A percentile compares a stretch with the other conserved stretches of the same genome.
These are phyloP conservation scores for Beta lomatogona DNA, from an alignment of 179 eudicot genomes.

Conservation along the genomic window DNA sequence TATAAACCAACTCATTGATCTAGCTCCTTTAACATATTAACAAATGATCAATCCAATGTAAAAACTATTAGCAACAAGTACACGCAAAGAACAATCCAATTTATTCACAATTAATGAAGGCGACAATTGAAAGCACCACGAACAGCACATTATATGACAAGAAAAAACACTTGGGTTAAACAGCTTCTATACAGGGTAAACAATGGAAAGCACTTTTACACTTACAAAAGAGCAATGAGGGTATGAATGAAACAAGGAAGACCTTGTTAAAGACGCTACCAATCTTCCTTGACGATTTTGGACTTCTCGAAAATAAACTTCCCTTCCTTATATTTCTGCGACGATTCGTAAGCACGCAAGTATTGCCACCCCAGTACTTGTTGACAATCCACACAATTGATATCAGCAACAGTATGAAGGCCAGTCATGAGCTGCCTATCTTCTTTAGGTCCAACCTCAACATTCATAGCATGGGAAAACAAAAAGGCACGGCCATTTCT, in stretches of 20 bases:
- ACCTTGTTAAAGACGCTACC: conserved; percentile 23
- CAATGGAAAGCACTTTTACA: conserved; percentile 13
- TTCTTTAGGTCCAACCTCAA: conserved; percentile 49
- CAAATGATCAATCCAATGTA: neutral
- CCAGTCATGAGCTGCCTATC: conserved; percentile 63
- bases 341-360: conserved; percentile 49
- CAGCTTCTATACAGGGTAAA: conserved; percentile 29
- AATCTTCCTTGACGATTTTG: conserved; percentile 57
- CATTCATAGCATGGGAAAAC: conserved; percentile 65
- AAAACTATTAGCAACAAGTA: neutral
- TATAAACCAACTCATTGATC: too few relatives aligned
- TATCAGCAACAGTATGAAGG: conserved; percentile 47
- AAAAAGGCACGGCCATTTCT: conserved; percentile 61
- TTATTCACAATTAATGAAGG: conserved; percentile 17
- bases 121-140: neutral
- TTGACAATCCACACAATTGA: conserved; percentile 53
- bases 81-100: conserved; percentile 8
- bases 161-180: conserved; percentile 22
- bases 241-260: conserved; percentile 16
- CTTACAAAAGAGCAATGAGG: conserved; percentile 19
- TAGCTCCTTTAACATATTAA: neutral
- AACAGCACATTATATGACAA: neutral
- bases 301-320: conserved; percentile 62
- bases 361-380: conserved; percentile 70
- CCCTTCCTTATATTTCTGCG: conserved; percentile 60